Evolutionary conservation across 78 protist species (phyloP).

Genomic region (Tieghemostelium lacteum): DNA sequence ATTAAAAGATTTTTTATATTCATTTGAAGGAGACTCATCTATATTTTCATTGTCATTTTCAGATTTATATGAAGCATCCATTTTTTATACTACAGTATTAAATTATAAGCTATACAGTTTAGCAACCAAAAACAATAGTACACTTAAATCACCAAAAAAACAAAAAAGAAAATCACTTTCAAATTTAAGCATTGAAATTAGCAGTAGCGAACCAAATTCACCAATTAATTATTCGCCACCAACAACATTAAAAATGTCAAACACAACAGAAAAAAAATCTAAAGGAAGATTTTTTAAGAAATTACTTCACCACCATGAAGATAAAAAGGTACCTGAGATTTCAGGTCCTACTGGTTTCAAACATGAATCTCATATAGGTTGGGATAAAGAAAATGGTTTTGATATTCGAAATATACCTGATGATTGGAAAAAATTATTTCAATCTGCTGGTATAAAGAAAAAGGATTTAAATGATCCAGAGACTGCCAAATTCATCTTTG

Average conservation of each 20-base stretch:
- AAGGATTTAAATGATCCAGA: conserved; percentile 78
- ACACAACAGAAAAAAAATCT: neutral
- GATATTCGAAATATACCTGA: conserved; percentile 74
- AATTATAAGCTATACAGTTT: conserved; percentile 17
- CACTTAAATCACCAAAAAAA: no score
- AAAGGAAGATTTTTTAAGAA: neutral
- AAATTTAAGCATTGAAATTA: no score
- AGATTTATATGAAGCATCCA: conserved; percentile 65
- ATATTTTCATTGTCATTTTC: conserved; percentile 82
- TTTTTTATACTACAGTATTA: conserved; percentile 26
- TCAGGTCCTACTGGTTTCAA: conserved; percentile 82
- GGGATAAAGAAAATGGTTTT: conserved; percentile 51
- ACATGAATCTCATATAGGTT: conserved; percentile 82
- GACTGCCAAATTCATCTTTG: conserved; percentile 68
- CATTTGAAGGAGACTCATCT: conserved; percentile 76
- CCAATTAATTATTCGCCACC: neutral
- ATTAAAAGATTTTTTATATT: conserved; percentile 60
- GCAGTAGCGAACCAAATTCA: neutral
- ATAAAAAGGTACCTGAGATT: conserved; percentile 34
- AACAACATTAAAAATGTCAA: neutral
- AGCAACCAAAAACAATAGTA: no score
- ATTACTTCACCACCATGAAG: neutral
- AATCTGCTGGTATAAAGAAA: conserved; percentile 73
- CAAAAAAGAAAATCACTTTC: no score
- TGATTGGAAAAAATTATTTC: conserved; percentile 68